Conservation (phyloP, 306 rosid species). For the Glycine latifolia region DNA sequence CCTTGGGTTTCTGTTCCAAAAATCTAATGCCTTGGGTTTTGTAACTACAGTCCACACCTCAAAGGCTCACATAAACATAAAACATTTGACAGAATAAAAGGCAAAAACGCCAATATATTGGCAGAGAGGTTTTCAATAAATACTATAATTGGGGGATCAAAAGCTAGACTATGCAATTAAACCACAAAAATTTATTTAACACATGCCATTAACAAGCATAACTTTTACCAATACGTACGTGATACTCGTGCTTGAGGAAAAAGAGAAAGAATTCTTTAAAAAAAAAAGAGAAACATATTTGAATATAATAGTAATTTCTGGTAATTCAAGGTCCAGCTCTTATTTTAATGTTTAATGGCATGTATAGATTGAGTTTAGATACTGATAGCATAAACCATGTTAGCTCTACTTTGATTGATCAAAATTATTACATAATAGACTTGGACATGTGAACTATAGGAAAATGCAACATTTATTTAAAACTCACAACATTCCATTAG, state of each 20-base stretch:
- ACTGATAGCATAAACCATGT: no score
- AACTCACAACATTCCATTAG: no score
- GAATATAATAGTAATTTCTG: constrained; percentile 13
- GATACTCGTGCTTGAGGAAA: constrained; percentile 36
- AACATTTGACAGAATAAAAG: constrained; percentile 10
- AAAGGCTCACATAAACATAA: background rate
- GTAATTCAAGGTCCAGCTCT: constrained; percentile 40
- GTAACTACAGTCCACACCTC: constrained; percentile 7
- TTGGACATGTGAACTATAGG: no score
- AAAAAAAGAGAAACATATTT: constrained; percentile 38
- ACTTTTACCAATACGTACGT: background rate
- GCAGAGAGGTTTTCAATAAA: background rate
- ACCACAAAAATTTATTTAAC: background rate
- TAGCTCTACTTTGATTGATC: no score
- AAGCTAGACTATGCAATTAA: background rate
- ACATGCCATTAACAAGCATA: background rate
- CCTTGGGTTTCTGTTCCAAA: background rate
- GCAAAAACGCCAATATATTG: background rate
- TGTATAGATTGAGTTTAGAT: no score
- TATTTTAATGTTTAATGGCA: constrained; percentile 54
- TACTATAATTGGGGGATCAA: no score
- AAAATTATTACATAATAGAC: no score
- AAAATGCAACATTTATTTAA: no score
- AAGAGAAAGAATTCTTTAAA: constrained; percentile 40
- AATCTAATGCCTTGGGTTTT: constrained; percentile 29